phyloP scores from a whole-genome alignment of 495 filamentous ascomycete genomes.

The Penicillium odoratum region DNA sequence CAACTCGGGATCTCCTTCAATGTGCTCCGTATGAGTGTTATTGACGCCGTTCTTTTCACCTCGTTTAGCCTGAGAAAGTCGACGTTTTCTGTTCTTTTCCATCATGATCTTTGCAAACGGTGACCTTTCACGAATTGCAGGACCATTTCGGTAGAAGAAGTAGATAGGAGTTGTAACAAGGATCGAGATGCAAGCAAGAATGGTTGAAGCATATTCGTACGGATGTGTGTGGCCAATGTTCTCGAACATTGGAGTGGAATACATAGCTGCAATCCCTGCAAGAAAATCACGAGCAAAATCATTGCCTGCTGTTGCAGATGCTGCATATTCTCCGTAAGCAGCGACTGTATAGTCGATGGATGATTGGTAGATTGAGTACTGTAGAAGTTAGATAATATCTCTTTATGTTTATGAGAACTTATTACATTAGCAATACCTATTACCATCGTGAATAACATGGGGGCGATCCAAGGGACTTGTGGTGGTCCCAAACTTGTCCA shows the following conservation, averaged over 20 bases:
- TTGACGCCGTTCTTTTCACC: background rate
- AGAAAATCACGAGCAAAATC: slow-evolving; percentile 53
- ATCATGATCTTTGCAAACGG: slow-evolving; percentile 40
- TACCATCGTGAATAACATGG: slow-evolving; percentile 60
- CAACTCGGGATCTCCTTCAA: too few relatives aligned
- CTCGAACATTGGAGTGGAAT: slow-evolving; percentile 42
- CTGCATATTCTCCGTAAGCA: slow-evolving; percentile 73
- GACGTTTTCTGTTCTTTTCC: background rate
- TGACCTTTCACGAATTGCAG: slow-evolving; percentile 41
- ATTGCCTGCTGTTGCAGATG: slow-evolving; percentile 76
- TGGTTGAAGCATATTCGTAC: slow-evolving; percentile 42
- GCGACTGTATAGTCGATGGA: slow-evolving; percentile 85
- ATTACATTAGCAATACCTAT: slow-evolving; percentile 63
- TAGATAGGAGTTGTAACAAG: slow-evolving; percentile 50
- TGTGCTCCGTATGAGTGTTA: too few relatives aligned
- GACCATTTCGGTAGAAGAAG: slow-evolving; percentile 50
- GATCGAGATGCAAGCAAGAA: slow-evolving; percentile 43
- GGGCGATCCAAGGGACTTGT: slow-evolving; percentile 61
- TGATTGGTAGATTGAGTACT: slow-evolving; percentile 72
- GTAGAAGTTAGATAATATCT: background rate
- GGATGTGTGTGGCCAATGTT: slow-evolving; percentile 31
- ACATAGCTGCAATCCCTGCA: slow-evolving; percentile 50
- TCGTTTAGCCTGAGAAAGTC: background rate
- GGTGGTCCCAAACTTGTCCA: slow-evolving; percentile 64
- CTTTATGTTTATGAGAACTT: background rate